phyloP scores from a whole-genome alignment of 1,284 basidiomycete species.

The Chondrostereum purpureum region DNA sequence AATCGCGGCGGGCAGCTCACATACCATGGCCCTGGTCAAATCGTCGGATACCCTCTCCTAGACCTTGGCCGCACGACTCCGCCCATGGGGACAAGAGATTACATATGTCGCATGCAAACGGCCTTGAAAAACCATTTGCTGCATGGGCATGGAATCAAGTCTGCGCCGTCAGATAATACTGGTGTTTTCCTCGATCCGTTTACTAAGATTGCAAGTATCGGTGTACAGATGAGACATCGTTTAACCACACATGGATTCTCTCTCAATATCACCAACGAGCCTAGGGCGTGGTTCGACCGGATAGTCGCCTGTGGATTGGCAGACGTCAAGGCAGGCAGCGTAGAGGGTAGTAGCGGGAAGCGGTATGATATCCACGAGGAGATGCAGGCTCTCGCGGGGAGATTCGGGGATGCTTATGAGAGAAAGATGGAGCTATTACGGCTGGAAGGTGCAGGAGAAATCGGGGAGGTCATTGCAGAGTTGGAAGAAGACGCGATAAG shows the following conservation, averaged over 20 bases:
- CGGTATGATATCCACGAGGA: constrained; percentile 41
- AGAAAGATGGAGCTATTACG: constrained; percentile 51
- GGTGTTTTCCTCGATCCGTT: constrained; percentile 66
- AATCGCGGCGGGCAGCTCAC: constrained; percentile 91
- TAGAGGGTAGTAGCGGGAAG: constrained; percentile 39
- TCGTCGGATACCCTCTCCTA: constrained; percentile 92
- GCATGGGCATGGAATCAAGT: constrained; percentile 47
- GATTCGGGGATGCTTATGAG: constrained; percentile 47
- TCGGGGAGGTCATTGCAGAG: constrained; percentile 42
- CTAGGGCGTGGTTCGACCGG: constrained; percentile 77
- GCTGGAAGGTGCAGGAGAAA: constrained; percentile 37
- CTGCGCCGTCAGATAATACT: constrained; percentile 59
- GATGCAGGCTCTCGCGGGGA: constrained; percentile 42
- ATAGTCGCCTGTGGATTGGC: constrained; percentile 90
- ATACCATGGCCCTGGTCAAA: constrained; percentile 96
- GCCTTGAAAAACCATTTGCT: constrained; percentile 53
- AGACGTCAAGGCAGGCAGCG: constrained; percentile 74
- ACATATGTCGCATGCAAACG: constrained; percentile 67
- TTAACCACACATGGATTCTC: constrained; percentile 95
- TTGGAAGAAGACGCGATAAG: constrained; percentile 34
- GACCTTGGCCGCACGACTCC: constrained; percentile 64
- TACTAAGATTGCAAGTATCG: constrained; percentile 89
- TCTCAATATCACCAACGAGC: constrained; percentile 82
- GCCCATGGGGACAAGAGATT: constrained; percentile 59
- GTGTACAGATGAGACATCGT: constrained; percentile 92